phyloP scores from a whole-genome alignment of 2,329 filamentous ascomycete genomes.

The Aspergillus ibericus region DNA sequence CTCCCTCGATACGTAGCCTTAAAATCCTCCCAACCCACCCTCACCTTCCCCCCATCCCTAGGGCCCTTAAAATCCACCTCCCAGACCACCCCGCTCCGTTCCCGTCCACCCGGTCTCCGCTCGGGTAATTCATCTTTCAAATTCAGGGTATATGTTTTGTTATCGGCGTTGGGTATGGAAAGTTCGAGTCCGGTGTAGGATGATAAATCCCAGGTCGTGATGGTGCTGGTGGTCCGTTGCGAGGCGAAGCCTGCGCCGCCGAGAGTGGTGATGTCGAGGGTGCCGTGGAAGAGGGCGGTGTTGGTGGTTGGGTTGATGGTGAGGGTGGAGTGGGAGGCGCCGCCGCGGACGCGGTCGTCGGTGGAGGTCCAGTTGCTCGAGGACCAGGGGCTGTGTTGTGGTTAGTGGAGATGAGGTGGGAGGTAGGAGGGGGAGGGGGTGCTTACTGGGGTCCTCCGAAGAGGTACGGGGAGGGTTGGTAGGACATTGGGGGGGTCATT shows the following conservation, averaged over 20 bases:
- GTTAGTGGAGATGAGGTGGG: neutral
- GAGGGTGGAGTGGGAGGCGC: conserved; percentile 61
- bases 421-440: no score
- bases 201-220: conserved; percentile 63
- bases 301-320: conserved; percentile 33
- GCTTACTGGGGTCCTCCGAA: conserved; percentile 18
- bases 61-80: conserved; percentile 65
- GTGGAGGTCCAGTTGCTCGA: conserved; percentile 62
- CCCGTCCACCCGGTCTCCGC: conserved; percentile 60
- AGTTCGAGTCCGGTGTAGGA: conserved; percentile 63
- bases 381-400: conserved; percentile 13
- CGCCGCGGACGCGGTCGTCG: conserved; percentile 77
- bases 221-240: conserved; percentile 64
- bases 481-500: neutral
- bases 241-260: conserved; percentile 82
- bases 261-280: conserved; percentile 70
- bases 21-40: conserved; percentile 65
- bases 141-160: conserved; percentile 70
- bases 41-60: conserved; percentile 43
- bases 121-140: conserved; percentile 69
- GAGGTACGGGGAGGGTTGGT: conserved; percentile 1
- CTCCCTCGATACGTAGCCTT: conserved; percentile 72
- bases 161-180: conserved; percentile 52
- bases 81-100: conserved; percentile 71
- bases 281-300: conserved; percentile 62